Evolutionary conservation across 208 protist genomes (phyloP).

Genomic region (Trypanosoma rangeli): DNA sequence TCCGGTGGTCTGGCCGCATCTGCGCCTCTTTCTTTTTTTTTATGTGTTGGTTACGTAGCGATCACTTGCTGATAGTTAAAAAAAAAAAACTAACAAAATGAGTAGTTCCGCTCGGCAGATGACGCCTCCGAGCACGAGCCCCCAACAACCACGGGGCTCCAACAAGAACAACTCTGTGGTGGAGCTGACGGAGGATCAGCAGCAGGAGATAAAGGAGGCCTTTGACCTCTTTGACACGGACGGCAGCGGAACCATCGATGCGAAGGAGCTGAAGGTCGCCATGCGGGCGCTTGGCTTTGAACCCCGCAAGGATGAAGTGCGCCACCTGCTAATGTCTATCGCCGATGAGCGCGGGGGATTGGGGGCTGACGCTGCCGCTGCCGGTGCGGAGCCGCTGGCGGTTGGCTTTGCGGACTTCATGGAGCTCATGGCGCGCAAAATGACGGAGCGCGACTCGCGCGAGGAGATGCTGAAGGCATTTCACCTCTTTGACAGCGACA

Average conservation of each 20-base stretch:
- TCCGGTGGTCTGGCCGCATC: too few species aligned
- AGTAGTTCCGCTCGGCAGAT: not conserved
- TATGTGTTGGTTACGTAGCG: not conserved
- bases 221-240: constrained; percentile 98
- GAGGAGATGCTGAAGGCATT: constrained; percentile 97
- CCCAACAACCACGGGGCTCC: not conserved
- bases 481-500: constrained; percentile 94
- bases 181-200: constrained; percentile 75
- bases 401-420: constrained; percentile 87
- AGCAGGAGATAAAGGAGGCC: constrained; percentile 94
- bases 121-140: not conserved
- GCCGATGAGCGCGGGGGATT: constrained; percentile 29
- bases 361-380: constrained; percentile 22
- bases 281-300: constrained; percentile 95
- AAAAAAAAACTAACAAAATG: too few species aligned
- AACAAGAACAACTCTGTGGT: not conserved
- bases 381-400: constrained; percentile 42
- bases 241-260: constrained; percentile 92
- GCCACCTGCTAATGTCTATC: constrained; percentile 60
- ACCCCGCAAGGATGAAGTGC: constrained; percentile 93
- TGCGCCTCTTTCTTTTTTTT: constrained; percentile 6
- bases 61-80: not conserved
- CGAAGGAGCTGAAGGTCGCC: constrained; percentile 92
- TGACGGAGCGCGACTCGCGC: constrained; percentile 86
- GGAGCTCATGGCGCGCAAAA: constrained; percentile 88